Evolutionary conservation across 2,329 filamentous ascomycete species (phyloP).

Genomic region (Acarospora socialis): DNA sequence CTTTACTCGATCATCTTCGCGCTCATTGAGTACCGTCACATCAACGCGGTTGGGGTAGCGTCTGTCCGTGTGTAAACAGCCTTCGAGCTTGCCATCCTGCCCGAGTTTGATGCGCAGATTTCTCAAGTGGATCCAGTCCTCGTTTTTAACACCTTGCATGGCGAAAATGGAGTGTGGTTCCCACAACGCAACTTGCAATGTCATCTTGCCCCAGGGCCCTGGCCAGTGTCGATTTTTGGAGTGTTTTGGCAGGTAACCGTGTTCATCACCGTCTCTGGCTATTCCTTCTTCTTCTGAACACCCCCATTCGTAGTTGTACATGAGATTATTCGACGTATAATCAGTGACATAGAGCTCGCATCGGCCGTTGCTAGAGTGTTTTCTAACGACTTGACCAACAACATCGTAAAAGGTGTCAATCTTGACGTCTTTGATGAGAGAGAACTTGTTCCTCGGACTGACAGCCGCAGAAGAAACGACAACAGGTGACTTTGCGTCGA

Average conservation of each 20-base stretch:
- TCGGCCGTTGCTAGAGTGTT: slow-evolving; percentile 33
- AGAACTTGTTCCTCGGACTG: slow-evolving; percentile 36
- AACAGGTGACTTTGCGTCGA: slow-evolving; percentile 21
- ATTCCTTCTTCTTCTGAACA: slow-evolving; percentile 21
- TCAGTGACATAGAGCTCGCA: slow-evolving; percentile 63
- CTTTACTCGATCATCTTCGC: slow-evolving; percentile 36
- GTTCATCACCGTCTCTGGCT: slow-evolving; percentile 38
- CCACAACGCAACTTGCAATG: slow-evolving; percentile 57
- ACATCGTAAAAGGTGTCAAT: slow-evolving; percentile 50
- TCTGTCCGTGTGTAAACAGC: slow-evolving; percentile 51
- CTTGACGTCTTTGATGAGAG: slow-evolving; percentile 48
- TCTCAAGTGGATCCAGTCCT: slow-evolving; percentile 48
- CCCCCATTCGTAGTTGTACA: slow-evolving; percentile 42
- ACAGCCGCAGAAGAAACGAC: not conserved
- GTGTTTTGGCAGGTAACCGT: slow-evolving; percentile 34
- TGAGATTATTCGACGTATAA: slow-evolving; percentile 56
- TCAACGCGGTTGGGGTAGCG: slow-evolving; percentile 38
- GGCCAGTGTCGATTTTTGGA: slow-evolving; percentile 39
- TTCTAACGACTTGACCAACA: slow-evolving; percentile 54
- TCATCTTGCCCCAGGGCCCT: slow-evolving; percentile 60
- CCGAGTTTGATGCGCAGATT: slow-evolving; percentile 59
- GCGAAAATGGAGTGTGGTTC: slow-evolving; percentile 50
- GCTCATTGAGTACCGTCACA: slow-evolving; percentile 39
- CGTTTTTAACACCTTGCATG: slow-evolving; percentile 40
- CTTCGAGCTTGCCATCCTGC: slow-evolving; percentile 48